Evolutionary conservation across 176 grass and related monocot species (phyloP).

Genomic region (Puccinellia tenuiflora): DNA sequence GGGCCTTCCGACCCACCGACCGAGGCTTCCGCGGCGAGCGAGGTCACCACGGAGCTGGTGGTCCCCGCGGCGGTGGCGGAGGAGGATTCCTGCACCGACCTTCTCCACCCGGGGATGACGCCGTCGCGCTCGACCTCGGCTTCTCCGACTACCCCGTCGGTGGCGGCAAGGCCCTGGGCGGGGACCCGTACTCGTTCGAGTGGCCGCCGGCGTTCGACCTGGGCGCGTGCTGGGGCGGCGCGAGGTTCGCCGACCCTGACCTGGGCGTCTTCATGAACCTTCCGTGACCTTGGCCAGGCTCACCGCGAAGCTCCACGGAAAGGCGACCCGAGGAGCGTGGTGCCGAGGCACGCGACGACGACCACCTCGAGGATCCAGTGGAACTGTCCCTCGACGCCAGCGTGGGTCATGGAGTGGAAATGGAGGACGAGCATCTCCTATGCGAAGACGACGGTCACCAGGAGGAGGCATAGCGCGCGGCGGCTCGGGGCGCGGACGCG

Average conservation of each 20-base stretch:
- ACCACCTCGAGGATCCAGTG: no score
- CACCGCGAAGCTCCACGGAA: no score
- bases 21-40: background rate
- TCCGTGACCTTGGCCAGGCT: slow-evolving; percentile 33
- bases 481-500: no score
- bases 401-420: no score
- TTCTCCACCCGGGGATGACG: slow-evolving; percentile 5
- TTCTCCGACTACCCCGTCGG: slow-evolving; percentile 8
- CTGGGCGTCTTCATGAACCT: slow-evolving; percentile 37
- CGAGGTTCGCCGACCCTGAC: slow-evolving; percentile 28
- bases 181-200: slow-evolving; percentile 15
- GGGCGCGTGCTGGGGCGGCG: slow-evolving; percentile 13
- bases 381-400: no score
- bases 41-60: slow-evolving; percentile 25
- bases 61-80: background rate
- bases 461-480: no score
- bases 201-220: slow-evolving; percentile 40
- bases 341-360: no score
- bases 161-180: background rate
- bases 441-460: no score
- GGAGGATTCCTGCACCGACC: slow-evolving; percentile 23
- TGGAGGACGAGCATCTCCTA: no score
- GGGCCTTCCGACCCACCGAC: no score
- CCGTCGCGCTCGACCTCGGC: slow-evolving; percentile 19
- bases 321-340: no score